Evolutionary conservation across 2,329 filamentous ascomycete genomes (phyloP), one percentile per base, ranked within the genome.

Genomic region (Fragosphaeria purpurea): DNA sequence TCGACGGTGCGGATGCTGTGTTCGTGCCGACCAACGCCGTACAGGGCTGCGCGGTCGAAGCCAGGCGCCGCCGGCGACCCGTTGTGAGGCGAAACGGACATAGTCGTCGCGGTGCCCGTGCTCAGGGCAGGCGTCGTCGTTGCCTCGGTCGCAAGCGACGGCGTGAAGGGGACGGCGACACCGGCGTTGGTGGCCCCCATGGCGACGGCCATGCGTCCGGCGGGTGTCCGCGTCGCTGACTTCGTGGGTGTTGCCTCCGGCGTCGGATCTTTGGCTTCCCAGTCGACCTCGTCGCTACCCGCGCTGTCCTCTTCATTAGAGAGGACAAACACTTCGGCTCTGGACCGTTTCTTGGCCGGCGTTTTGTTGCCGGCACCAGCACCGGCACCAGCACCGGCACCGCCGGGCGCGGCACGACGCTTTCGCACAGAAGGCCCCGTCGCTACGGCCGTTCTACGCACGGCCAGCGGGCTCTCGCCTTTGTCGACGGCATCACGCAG

Each of bases 401-500:
- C 32, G 35, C 44, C 41, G n/a, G 44, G 7, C 38, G 45, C 42
- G 5, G 51, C 46, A 41, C 51, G 53, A 41, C 55, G 57, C 46
- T 56, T 59, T 12, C 33, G 52, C 8, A 7, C 13, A 11, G 48
- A 32, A 9, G 53, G 50, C 46, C 55, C 55, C 5, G 61, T 65
- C 1, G 65, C 68, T 2, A 58, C 55, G 10, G 60, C 51, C 22
- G 22, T 22, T n/a, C 55, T 55, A 34, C 59, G 59, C 3, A 54
- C 54, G 8, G 54, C 51, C 10, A 72, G 64, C 0, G 77, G 73
- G 57, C 76, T 70, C 42, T 69, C 64, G 32, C 72, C 73, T 1
- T 64, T 61, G 30, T 66, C 63, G n/a, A 70, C 67, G 3, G 71
- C 70, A 3, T 65, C 58, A 41, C 69, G 66, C 43, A 81, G 70